Conservation (phyloP, 2,329 filamentous ascomycete genomes). For the Ilyonectria sp. region DNA sequence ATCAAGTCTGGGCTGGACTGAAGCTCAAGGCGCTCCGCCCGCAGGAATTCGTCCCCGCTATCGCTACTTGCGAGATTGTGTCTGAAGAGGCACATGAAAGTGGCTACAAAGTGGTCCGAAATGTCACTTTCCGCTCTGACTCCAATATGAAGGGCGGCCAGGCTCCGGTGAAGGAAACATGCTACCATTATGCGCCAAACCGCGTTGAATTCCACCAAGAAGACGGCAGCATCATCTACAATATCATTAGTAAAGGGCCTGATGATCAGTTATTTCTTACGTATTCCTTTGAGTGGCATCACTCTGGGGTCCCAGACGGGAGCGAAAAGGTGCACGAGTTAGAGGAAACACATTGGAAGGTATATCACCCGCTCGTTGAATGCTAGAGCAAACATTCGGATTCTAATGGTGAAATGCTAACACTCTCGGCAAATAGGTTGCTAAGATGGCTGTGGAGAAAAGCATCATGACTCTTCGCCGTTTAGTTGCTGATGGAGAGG, state of each 20-base stretch:
- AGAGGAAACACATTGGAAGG: slow-evolving; percentile 41
- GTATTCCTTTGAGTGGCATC: slow-evolving; percentile 55
- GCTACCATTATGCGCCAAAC: slow-evolving; percentile 51
- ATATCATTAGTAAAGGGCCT: slow-evolving; percentile 50
- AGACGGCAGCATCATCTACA: slow-evolving; percentile 55
- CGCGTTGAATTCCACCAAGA: slow-evolving; percentile 54
- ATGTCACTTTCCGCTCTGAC: slow-evolving; percentile 47
- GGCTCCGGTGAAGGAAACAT: slow-evolving; percentile 47
- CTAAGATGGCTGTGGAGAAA: slow-evolving; percentile 33
- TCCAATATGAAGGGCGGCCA: slow-evolving; percentile 25
- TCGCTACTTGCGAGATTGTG: slow-evolving; percentile 51
- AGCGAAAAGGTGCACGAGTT: slow-evolving; percentile 46
- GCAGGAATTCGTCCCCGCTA: slow-evolving; percentile 57
- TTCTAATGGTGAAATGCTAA: background rate
- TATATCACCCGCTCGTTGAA: slow-evolving; percentile 11
- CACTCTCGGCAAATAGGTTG: slow-evolving; percentile 23
- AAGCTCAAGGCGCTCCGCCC: slow-evolving; percentile 54
- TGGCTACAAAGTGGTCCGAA: slow-evolving; percentile 45
- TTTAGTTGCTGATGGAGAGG: slow-evolving; percentile 27
- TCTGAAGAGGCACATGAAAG: slow-evolving; percentile 40
- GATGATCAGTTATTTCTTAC: slow-evolving; percentile 53
- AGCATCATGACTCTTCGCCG: slow-evolving; percentile 37
- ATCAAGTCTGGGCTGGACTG: slow-evolving; percentile 56
- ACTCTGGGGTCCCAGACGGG: slow-evolving; percentile 47
- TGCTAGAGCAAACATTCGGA: background rate